phyloP scores from a whole-genome alignment of 2,329 filamentous ascomycete genomes.

The Periconia sp. region DNA sequence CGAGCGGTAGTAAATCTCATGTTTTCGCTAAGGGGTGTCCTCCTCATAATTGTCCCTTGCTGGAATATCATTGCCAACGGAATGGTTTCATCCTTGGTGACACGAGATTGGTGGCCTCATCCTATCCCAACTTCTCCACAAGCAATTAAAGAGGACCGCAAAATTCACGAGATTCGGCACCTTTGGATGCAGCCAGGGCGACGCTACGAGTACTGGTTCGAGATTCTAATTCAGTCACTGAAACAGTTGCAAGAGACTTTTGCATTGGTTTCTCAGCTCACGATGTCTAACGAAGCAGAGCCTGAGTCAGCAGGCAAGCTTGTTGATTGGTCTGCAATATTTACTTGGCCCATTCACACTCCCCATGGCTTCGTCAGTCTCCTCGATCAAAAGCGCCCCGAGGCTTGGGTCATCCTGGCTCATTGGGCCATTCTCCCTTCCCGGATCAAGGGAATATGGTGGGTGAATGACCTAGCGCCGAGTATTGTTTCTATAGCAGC shows the following conservation, averaged over 20 bases:
- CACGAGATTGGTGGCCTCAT: conserved; percentile 35
- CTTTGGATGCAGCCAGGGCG: conserved; percentile 29
- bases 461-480: conserved; percentile 24
- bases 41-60: conserved; percentile 32
- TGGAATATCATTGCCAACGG: conserved; percentile 27
- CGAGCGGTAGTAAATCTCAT: conserved; percentile 15
- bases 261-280: conserved; percentile 28
- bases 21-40: conserved; percentile 25
- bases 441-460: conserved; percentile 22
- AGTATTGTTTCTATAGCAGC: conserved; percentile 29
- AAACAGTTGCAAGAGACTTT: conserved; percentile 25
- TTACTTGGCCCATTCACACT: conserved; percentile 24
- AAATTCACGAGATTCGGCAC: conserved; percentile 20
- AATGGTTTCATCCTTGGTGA: conserved; percentile 17
- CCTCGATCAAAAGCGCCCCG: conserved; percentile 24
- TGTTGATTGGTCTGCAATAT: conserved; percentile 26
- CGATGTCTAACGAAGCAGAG: conserved; percentile 3
- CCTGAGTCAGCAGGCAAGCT: background rate
- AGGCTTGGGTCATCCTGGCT: conserved; percentile 36
- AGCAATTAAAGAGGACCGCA: conserved; percentile 23
- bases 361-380: conserved; percentile 22
- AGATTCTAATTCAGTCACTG: conserved; percentile 20
- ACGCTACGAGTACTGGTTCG: conserved; percentile 32
- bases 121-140: conserved; percentile 15
- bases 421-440: conserved; percentile 32